These are phyloP conservation scores for Amphicarpaea edgeworthii DNA, from an alignment of 306 rosid genomes.

Conservation along the genomic window DNA sequence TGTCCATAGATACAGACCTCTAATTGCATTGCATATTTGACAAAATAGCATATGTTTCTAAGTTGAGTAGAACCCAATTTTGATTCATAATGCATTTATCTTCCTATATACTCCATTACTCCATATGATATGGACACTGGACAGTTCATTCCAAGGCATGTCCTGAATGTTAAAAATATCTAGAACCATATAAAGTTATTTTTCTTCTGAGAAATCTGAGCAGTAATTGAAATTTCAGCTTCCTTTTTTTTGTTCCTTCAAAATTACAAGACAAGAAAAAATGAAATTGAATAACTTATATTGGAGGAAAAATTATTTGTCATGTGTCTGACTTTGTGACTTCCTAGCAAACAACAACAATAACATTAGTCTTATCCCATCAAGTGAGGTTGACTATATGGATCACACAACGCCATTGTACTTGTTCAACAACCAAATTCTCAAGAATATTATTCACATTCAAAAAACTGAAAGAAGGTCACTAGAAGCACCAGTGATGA, in stretches of 20 bases:
- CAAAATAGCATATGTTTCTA: background rate
- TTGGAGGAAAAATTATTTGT: slow-evolving; percentile 21
- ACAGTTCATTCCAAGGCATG: background rate
- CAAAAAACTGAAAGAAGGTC: background rate
- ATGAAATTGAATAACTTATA: background rate
- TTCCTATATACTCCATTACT: too few relatives aligned
- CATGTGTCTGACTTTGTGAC: slow-evolving; percentile 1
- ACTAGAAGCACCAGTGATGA: background rate
- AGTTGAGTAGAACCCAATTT: slow-evolving; percentile 18
- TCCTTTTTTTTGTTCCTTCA: background rate
- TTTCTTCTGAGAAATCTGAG: slow-evolving; percentile 10
- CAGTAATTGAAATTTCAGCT: slow-evolving; percentile 36
- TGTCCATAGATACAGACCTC: background rate
- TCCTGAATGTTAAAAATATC: slow-evolving; percentile 24
- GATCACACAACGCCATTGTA: background rate
- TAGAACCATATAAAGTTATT: slow-evolving; percentile 14
- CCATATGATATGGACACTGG: background rate
- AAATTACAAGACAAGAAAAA: slow-evolving; percentile 2
- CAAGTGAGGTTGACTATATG: background rate
- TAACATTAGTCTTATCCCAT: background rate
- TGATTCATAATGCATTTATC: slow-evolving; percentile 28
- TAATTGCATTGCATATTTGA: background rate
- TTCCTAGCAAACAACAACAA: slow-evolving; percentile 8
- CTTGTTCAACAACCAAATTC: background rate
- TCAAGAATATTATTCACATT: background rate